Base-by-base conservation (phyloP, 768 basidiomycete genomes). In the Lanmaoa rubissima region DNA sequence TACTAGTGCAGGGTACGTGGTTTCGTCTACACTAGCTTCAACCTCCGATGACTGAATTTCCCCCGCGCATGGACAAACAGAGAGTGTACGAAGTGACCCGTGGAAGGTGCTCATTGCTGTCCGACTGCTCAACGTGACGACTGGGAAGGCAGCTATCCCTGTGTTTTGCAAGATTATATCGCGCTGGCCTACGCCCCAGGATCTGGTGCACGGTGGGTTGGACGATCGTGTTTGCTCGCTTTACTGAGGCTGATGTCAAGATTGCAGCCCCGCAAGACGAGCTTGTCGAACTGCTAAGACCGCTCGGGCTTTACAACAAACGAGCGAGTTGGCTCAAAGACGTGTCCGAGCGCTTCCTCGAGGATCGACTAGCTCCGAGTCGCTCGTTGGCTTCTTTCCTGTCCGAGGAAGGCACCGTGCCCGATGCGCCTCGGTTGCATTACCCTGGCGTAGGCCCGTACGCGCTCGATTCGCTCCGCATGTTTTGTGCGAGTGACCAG, bases 391-490 rank as follows among this genome's bases (percentile, higher is more conserved):
- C 11, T 9, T 35, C n/a, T 6, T 16, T 42, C 16, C 21, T 51
- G 45, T 55, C 32, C 4, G 42, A 52, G 3, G 42, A 43, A 31
- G 2, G 5, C n/a, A 13, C 28, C 1, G 28, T 17, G 8, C 77
- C 79, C 2, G 65, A 72, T 7, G 83, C 81, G 11, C 73, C 79
- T 12, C 72, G 84, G 52, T 81, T 82, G 40, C 79, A 84, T 61
- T 77, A 85, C 28, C 83, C 86, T 0, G 88, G 88, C 0, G 76
- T 84, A 1, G 88, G 90, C 0, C 73, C 75, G 4, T 92, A 91
- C 57, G 90, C 90, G 1, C 76, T 88, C 1, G 89, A 91, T 66
- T 89, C 86, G 5, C 88, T 88, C 62, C 79, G 87, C 40, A 88
- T 91, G 19, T 91, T 88, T 68, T 88, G 82, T 57, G 55, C 38